These are phyloP conservation scores for Botrytis deweyae DNA, from an alignment of 2,329 filamentous ascomycete species.

Conservation along the genomic window DNA sequence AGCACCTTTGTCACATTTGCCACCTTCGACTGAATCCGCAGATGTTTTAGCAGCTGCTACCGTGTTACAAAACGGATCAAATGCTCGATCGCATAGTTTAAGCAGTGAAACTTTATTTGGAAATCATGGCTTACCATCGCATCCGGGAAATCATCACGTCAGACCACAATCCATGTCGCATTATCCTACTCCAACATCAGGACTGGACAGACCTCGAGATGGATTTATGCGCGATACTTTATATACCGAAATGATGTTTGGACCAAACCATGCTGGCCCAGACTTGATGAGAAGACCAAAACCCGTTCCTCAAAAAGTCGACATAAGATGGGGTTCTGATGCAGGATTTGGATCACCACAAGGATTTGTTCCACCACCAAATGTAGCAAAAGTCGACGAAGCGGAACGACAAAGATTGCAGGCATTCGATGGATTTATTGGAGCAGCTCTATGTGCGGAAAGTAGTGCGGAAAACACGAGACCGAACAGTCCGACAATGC, in stretches of 20 bases:
- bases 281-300: conserved; percentile 23
- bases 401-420: conserved; percentile 56
- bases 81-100: conserved; percentile 35
- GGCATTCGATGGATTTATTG: conserved; percentile 55
- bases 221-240: conserved; percentile 31
- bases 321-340: conserved; percentile 67
- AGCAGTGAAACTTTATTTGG: conserved; percentile 33
- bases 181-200: conserved; percentile 22
- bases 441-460: conserved; percentile 35
- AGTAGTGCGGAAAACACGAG: conserved; percentile 60
- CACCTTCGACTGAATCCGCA: conserved; percentile 42
- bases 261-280: conserved; percentile 20
- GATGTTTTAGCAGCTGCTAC: conserved; percentile 63
- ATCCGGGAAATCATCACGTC: conserved; percentile 27
- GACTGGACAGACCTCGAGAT: conserved; percentile 23
- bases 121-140: conserved; percentile 23
- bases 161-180: conserved; percentile 35
- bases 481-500: conserved; percentile 37
- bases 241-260: conserved; percentile 36
- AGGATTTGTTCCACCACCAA: conserved; percentile 57
- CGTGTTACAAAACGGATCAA: conserved; percentile 48
- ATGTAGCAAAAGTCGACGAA: conserved; percentile 58
- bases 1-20: conserved; percentile 23
- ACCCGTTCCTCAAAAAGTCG: conserved; percentile 38
- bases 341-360: conserved; percentile 57